A percentile compares a stretch with the other conserved stretches of the same genome.
phyloP scores from a whole-genome alignment of 73 alveolate species.

The Paramecium sonneborni region DNA sequence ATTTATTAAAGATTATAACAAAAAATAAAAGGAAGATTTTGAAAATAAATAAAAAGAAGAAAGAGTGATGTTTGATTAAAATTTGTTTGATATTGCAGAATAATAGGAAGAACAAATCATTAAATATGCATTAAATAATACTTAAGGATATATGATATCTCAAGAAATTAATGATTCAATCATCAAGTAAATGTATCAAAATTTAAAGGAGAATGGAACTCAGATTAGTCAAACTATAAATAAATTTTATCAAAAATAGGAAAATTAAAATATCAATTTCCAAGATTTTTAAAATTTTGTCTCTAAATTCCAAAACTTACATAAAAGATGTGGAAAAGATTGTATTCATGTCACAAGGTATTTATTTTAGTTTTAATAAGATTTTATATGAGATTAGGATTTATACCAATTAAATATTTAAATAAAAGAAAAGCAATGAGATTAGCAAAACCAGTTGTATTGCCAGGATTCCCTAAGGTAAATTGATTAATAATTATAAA shows the following conservation, averaged over 20 bases:
- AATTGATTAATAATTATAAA: not conserved
- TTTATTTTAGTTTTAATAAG: not conserved
- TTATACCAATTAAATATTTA: conserved; percentile 10
- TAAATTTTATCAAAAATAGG: not conserved
- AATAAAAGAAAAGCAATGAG: conserved; percentile 44
- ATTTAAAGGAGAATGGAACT: not conserved
- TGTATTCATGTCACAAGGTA: conserved; percentile 42
- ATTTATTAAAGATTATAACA: not conserved
- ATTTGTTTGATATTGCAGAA: not conserved
- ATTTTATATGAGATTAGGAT: conserved; percentile 39
- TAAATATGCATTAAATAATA: conserved; percentile 2
- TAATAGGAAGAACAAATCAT: not conserved
- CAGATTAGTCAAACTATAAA: not conserved
- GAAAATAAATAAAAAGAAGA: conserved; percentile 2
- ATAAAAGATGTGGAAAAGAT: conserved; percentile 47
- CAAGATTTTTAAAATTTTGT: not conserved
- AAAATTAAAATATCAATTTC: not conserved
- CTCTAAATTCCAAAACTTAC: not conserved
- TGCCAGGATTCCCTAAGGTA: conserved; percentile 19
- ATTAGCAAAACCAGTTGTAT: conserved; percentile 39
- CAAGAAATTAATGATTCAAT: not conserved
- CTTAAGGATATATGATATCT: not conserved
- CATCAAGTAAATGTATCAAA: not conserved
- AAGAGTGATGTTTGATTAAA: not conserved
- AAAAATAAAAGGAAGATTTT: not conserved